These are phyloP conservation scores for Stenocarpella maydis DNA, from an alignment of 2,329 filamentous ascomycete genomes.

Conservation along the genomic window DNA sequence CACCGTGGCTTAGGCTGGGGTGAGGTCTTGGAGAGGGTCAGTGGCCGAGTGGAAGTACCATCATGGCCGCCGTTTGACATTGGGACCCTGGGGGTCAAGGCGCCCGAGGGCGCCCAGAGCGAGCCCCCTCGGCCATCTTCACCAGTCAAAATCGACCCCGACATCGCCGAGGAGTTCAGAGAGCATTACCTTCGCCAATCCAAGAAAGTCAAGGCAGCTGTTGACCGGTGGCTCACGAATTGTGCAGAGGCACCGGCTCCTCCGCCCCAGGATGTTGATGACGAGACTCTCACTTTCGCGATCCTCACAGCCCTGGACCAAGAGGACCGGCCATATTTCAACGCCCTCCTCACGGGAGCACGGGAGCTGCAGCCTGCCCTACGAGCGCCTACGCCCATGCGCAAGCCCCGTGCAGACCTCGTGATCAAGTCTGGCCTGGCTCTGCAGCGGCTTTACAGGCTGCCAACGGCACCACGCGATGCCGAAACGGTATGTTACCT, in stretches of 20 bases:
- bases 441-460: slow-evolving; percentile 84
- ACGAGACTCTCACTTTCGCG: slow-evolving; percentile 92
- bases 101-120: slow-evolving; percentile 70
- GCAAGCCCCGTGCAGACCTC: slow-evolving; percentile 74
- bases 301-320: slow-evolving; percentile 86
- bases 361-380: slow-evolving; percentile 63
- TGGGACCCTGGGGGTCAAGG: slow-evolving; percentile 66
- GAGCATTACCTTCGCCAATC: slow-evolving; percentile 93
- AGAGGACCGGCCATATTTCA: slow-evolving; percentile 81
- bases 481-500: slow-evolving; percentile 88
- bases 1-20: slow-evolving; percentile 88
- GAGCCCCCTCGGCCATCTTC: slow-evolving; percentile 64
- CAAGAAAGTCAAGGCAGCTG: slow-evolving; percentile 89
- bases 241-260: slow-evolving; percentile 78
- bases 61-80: slow-evolving; percentile 89
- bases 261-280: slow-evolving; percentile 88
- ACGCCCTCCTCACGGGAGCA: slow-evolving; percentile 74
- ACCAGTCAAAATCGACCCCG: slow-evolving; percentile 82
- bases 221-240: slow-evolving; percentile 87
- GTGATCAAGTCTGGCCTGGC: slow-evolving; percentile 79
- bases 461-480: slow-evolving; percentile 77
- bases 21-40: slow-evolving; percentile 92
- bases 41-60: slow-evolving; percentile 85
- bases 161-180: slow-evolving; percentile 91
- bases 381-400: slow-evolving; percentile 74